Evolutionary conservation across 805 yeast species (phyloP).

Genomic region (Wickerhamiella parazyma): DNA sequence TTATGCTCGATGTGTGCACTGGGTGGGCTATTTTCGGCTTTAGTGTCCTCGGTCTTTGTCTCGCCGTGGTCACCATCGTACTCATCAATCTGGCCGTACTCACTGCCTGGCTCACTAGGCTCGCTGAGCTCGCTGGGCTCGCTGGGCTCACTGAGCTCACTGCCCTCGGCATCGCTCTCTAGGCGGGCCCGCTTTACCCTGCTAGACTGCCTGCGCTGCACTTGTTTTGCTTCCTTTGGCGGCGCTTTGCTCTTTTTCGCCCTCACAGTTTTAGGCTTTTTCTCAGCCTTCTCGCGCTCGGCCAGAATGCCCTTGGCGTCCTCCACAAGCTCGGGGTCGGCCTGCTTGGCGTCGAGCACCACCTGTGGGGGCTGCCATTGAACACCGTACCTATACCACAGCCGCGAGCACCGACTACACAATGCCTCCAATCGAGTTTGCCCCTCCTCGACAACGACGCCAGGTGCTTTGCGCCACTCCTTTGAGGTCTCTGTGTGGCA

Average conservation of each 20-base stretch:
- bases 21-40: too few species aligned
- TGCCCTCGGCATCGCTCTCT: background rate
- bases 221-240: background rate
- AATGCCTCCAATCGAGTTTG: constrained; percentile 40
- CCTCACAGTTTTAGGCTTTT: background rate
- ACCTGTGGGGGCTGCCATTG: constrained; percentile 72
- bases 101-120: constrained; percentile 3
- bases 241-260: constrained; percentile 8
- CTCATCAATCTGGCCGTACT: background rate
- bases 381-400: constrained; percentile 86
- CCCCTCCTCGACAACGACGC: constrained; percentile 32
- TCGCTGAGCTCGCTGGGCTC: too few species aligned
- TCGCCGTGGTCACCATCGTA: background rate
- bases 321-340: constrained; percentile 44
- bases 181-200: background rate
- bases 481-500: constrained; percentile 45
- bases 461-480: constrained; percentile 64
- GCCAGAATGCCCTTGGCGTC: constrained; percentile 32
- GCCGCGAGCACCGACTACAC: constrained; percentile 73
- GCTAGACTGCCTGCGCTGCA: background rate
- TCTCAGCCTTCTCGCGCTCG: constrained; percentile 19
- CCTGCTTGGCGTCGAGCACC: constrained; percentile 41
- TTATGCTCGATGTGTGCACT: background rate
- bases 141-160: too few species aligned
- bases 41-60: background rate